Evolutionary conservation across 208 protist species (phyloP).

Genomic region (Herpetomonas samuelpessoai): DNA sequence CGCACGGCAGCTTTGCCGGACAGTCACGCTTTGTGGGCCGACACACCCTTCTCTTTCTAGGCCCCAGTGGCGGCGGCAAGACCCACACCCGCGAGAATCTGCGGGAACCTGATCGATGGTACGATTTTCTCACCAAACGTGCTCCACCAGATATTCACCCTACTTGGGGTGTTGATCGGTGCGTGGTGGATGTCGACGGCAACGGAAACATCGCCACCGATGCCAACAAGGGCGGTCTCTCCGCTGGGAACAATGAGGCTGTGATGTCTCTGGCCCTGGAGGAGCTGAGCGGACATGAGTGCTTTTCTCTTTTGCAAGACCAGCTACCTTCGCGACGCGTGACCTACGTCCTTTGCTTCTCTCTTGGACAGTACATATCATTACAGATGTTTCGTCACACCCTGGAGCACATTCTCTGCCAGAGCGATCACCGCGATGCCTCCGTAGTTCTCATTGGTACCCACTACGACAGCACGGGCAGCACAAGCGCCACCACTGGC

Average conservation of each 20-base stretch:
- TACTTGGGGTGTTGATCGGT: conserved; percentile 28
- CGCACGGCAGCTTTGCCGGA: conserved; percentile 6
- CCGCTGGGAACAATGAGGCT: conserved; percentile 2
- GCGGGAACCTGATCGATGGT: conserved; percentile 36
- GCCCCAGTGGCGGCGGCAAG: conserved; percentile 51
- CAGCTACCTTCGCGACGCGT: conserved; percentile 60
- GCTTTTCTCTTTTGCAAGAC: conserved; percentile 62
- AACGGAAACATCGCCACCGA: not conserved
- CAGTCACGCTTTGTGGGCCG: conserved; percentile 35
- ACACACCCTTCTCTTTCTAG: conserved; percentile 78
- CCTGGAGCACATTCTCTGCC: conserved; percentile 72
- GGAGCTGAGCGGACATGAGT: conserved; percentile 63
- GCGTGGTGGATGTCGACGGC: conserved; percentile 13
- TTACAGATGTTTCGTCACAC: conserved; percentile 40
- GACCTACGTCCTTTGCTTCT: conserved; percentile 78
- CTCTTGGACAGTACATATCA: conserved; percentile 29
- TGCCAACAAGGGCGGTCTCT: conserved; percentile 25
- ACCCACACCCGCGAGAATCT: conserved; percentile 56
- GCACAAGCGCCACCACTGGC: too few species aligned
- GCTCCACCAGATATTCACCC: not conserved
- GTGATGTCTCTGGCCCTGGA: conserved; percentile 43
- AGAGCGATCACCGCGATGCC: conserved; percentile 44
- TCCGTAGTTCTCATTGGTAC: conserved; percentile 40
- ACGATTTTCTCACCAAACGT: conserved; percentile 34
- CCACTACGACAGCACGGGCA: conserved; percentile 15